Conservation (phyloP, 2,329 filamentous ascomycete species). For the Madurella fahalii region DNA sequence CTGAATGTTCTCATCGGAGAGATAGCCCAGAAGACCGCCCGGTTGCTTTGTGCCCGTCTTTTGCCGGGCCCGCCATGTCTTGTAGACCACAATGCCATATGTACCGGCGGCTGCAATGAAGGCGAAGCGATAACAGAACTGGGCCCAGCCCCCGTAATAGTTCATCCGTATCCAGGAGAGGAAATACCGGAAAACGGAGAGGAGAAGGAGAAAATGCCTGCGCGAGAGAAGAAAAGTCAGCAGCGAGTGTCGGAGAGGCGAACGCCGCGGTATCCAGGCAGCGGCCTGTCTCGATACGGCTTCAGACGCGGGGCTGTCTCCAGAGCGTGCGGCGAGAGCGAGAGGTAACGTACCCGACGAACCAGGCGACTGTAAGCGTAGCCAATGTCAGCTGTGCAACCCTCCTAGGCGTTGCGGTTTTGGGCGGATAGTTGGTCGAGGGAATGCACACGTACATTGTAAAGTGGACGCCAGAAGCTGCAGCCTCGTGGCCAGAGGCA, state of each 20-base stretch:
- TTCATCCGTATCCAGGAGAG: conserved; percentile 88
- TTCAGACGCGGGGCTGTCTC: no score
- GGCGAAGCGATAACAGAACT: conserved; percentile 81
- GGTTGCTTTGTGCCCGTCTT: conserved; percentile 65
- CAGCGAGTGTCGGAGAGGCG: not conserved
- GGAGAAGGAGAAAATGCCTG: conserved; percentile 82
- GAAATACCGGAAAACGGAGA: conserved; percentile 76
- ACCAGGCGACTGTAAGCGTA: conserved; percentile 64
- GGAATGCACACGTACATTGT: conserved; percentile 66
- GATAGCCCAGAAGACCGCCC: conserved; percentile 59
- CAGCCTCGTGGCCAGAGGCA: conserved; percentile 71
- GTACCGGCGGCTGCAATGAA: conserved; percentile 87
- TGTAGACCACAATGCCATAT: conserved; percentile 98
- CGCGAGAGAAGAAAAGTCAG: conserved; percentile 7
- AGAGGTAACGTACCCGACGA: conserved; percentile 63
- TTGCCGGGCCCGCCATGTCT: conserved; percentile 83
- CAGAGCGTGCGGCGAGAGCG: not conserved
- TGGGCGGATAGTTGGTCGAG: not conserved
- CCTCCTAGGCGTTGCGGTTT: conserved; percentile 1
- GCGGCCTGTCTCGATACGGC: no score
- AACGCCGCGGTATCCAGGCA: conserved; percentile 1
- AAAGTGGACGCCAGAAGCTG: conserved; percentile 79
- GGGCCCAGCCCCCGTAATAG: conserved; percentile 71
- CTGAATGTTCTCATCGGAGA: conserved; percentile 93
- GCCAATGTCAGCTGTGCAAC: conserved; percentile 33